Percentiles rank a stretch among this genome's conserved stretches.
Evolutionary conservation across 164 flowering plant genomes (phyloP).

Genomic region (Tetrastigma voinierianum): DNA sequence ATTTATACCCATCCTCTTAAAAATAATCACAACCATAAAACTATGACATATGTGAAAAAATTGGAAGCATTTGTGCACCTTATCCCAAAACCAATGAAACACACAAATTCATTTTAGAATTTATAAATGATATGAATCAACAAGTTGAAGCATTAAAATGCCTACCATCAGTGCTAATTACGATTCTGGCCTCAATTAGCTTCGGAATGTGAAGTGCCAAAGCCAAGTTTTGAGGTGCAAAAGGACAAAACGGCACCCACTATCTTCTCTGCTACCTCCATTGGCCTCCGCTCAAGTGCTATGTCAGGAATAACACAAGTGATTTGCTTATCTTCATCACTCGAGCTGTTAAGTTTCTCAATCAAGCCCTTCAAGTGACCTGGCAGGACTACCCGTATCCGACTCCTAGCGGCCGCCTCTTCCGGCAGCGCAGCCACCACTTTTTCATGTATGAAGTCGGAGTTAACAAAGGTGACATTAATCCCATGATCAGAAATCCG

Average conservation of each 20-base stretch:
- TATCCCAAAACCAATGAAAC: too few relatives aligned
- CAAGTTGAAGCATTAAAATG: too few relatives aligned
- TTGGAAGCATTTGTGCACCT: too few relatives aligned
- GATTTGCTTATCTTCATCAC: conserved; percentile 9
- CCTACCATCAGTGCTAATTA: conserved; percentile 4
- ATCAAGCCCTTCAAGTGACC: conserved; percentile 15
- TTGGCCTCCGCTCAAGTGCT: conserved; percentile 12
- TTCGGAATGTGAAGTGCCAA: conserved; percentile 9
- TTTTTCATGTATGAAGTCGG: conserved; percentile 1
- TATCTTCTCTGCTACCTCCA: conserved; percentile 23
- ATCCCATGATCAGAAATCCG: too few relatives aligned
- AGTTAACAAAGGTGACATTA: background rate
- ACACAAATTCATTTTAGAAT: too few relatives aligned
- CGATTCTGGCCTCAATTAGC: conserved; percentile 21
- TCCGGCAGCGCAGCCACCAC: too few relatives aligned
- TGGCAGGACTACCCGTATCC: conserved; percentile 16
- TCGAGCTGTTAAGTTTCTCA: background rate
- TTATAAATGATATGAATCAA: too few relatives aligned
- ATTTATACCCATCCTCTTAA: too few relatives aligned
- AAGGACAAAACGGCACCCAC: conserved; percentile 16
- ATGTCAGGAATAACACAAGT: conserved; percentile 31
- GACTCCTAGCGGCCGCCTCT: too few relatives aligned
- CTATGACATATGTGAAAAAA: too few relatives aligned
- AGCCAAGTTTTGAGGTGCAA: conserved; percentile 9
- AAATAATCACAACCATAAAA: too few relatives aligned